Evolutionary conservation across 1,284 basidiomycete species (phyloP).

Genomic region (Singerocomus inundabilis): DNA sequence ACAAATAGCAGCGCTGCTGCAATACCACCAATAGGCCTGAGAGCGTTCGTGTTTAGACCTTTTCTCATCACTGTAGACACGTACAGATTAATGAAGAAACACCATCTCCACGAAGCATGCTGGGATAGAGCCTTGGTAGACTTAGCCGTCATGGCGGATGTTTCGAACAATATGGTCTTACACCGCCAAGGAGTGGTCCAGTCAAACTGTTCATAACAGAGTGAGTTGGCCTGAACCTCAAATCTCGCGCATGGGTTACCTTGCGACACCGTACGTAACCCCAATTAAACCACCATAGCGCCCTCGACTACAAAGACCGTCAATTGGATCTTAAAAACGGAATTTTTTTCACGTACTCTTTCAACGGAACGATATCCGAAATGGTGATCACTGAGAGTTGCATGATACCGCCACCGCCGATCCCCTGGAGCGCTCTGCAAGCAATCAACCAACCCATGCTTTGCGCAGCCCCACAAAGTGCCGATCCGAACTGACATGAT

Average conservation of each 20-base stretch:
- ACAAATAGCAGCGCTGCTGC: constrained; percentile 73
- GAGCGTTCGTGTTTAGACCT: constrained; percentile 27
- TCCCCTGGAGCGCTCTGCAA: constrained; percentile 49
- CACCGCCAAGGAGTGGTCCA: constrained; percentile 44
- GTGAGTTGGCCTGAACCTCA: neutral
- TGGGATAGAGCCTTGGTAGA: too few species aligned
- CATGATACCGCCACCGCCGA: constrained; percentile 48
- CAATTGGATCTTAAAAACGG: too few species aligned
- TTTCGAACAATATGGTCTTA: constrained; percentile 32
- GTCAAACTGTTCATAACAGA: constrained; percentile 38
- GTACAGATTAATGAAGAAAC: constrained; percentile 72
- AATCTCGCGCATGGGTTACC: constrained; percentile 18
- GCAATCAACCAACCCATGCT: constrained; percentile 47
- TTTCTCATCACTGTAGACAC: too few species aligned
- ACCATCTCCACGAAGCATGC: constrained; percentile 39
- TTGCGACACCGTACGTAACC: constrained; percentile 45
- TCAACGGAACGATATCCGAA: constrained; percentile 38
- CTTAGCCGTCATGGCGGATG: too few species aligned
- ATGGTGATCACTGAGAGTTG: constrained; percentile 40
- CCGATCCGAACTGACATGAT: constrained; percentile 40
- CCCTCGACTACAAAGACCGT: constrained; percentile 34
- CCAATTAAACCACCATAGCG: constrained; percentile 42
- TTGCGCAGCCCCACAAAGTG: constrained; percentile 50
- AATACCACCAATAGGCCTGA: constrained; percentile 77
- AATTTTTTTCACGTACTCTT: too few species aligned